Base-by-base conservation (phyloP, 1,284 basidiomycete genomes). In the Sanghuangporus sanghuang region DNA sequence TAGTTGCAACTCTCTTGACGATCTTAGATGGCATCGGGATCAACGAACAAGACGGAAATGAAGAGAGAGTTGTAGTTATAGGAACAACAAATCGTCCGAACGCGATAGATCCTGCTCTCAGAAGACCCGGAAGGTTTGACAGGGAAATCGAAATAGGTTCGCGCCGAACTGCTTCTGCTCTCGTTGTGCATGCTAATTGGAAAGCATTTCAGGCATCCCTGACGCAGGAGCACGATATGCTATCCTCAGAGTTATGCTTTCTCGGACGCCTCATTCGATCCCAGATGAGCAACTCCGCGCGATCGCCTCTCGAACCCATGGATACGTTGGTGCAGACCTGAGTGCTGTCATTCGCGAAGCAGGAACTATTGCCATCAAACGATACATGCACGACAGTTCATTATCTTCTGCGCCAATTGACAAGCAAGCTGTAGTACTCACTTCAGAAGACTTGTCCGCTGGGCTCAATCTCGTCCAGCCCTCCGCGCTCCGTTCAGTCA, bases 21-120 rank as follows among this genome's bases (percentile, higher is more conserved):
- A 85, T 98, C 66, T 86, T 99, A 77, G 97, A 99, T 74, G 97
- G 97, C 1, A 91, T 99, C 81, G 87, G 87, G 40, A 81, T 80
- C 18, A 77, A 74, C 2, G 71, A 70, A 5, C 73, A 71, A 1
- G 73, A 72, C 12, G 77, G 76, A 42, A 77, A 73, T 40, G 77
- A 74, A 63, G 79, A 74, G 56, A 77, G 90, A 63, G 93, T 99
- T 4, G 90, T 99, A 3, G 93, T 99, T 21, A 93, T 99, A 66
- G 97, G 94, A 1, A 97, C 97, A 0, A 99, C 97, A 1, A 99
- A 99, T 75, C 81, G 97, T 40, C 96, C 95, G 3, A 98, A 99
- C 73, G 92, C 95, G 4, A 94, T 99, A 64, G 97, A 99, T 75
- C 96, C 96, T 36, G 97, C 97, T 0, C 78, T 99, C 49, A 80